phyloP scores from a whole-genome alignment of 2,329 filamentous ascomycete species.

The Venturia carpophila region DNA sequence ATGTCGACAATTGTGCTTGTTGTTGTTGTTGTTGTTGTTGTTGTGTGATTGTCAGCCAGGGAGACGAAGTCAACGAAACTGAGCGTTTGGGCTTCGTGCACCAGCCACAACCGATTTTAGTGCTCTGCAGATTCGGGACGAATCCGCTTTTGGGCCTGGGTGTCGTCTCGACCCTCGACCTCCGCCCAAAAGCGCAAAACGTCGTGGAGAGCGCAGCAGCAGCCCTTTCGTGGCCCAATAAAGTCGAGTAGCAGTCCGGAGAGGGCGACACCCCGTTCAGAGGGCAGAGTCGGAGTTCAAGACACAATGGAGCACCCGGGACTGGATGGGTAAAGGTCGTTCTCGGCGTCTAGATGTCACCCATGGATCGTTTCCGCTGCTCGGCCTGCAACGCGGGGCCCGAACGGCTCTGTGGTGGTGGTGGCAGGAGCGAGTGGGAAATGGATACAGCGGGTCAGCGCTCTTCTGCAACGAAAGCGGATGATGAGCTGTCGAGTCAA shows the following conservation, averaged over 20 bases:
- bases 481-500: not conserved
- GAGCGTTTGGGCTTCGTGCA: not conserved
- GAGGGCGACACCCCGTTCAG: not conserved
- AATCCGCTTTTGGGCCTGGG: slow-evolving; percentile 5
- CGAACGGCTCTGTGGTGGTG: not conserved
- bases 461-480: not conserved
- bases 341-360: slow-evolving; percentile 2
- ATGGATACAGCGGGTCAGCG: not conserved
- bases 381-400: not conserved
- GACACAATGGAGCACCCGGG: not conserved
- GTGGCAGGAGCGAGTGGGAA: not conserved
- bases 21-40: slow-evolving; percentile 7
- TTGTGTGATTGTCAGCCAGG: not conserved
- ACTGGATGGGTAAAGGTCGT: not conserved
- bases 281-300: not conserved
- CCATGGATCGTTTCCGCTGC: not conserved
- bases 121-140: slow-evolving; percentile 6
- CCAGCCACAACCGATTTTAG: slow-evolving; percentile 11
- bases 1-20: not conserved
- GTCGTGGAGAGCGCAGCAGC: not conserved
- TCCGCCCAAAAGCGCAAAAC: not conserved
- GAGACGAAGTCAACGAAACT: not conserved
- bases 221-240: not conserved
- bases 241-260: not conserved
- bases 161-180: not conserved